These are phyloP conservation scores for Cyclotella atomus DNA, from an alignment of 108 stramenopile genomes.

Conservation along the genomic window DNA sequence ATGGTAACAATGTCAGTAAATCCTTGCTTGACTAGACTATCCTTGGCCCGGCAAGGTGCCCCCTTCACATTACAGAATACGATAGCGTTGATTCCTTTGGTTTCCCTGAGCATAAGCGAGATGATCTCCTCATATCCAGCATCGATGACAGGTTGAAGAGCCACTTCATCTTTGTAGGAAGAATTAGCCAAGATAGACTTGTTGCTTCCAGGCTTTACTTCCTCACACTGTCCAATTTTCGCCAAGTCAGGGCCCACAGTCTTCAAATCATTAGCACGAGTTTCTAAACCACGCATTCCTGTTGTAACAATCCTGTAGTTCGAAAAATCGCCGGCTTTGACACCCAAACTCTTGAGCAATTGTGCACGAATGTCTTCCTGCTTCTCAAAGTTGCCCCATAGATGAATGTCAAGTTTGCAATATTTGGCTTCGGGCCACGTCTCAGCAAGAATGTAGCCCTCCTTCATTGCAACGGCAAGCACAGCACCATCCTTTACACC, in stretches of 20 bases:
- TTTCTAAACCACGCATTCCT: conserved; percentile 67
- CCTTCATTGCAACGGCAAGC: conserved; percentile 51
- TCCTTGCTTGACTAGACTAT: conserved; percentile 36
- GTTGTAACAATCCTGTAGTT: conserved; percentile 73
- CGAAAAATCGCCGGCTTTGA: conserved; percentile 31
- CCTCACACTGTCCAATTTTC: conserved; percentile 40
- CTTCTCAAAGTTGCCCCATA: conserved; percentile 57
- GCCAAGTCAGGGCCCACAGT: conserved; percentile 62
- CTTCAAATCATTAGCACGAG: conserved; percentile 70
- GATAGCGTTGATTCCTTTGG: conserved; percentile 19
- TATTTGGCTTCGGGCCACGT: conserved; percentile 59
- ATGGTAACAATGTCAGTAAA: conserved; percentile 38
- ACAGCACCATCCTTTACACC: conserved; percentile 6
- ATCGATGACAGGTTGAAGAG: conserved; percentile 33
- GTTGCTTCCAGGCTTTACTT: conserved; percentile 16
- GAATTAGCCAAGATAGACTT: conserved; percentile 32
- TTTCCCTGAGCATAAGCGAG: conserved; percentile 23
- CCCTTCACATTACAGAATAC: conserved; percentile 36
- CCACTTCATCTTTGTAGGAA: conserved; percentile 32
- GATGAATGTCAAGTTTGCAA: conserved; percentile 72
- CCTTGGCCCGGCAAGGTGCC: conserved; percentile 31
- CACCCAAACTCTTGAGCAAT: conserved; percentile 19
- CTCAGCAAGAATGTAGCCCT: conserved; percentile 72
- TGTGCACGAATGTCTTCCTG: conserved; percentile 36
- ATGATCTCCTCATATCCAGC: conserved; percentile 38